These are phyloP conservation scores for Ceratocystis alfenasii DNA, from an alignment of 2,329 filamentous ascomycete genomes.

Conservation along the genomic window DNA sequence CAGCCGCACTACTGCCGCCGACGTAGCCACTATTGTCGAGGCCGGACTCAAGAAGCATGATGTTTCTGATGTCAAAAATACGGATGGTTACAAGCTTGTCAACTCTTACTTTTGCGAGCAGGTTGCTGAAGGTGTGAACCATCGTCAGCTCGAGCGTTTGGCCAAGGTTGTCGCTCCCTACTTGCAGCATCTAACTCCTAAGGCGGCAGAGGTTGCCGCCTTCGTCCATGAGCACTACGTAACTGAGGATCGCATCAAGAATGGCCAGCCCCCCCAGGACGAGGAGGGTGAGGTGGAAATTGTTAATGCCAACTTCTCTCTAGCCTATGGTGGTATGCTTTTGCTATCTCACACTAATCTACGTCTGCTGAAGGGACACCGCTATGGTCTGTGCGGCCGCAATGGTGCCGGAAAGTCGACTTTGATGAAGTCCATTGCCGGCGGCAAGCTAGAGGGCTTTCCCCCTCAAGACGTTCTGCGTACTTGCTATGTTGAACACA, in stretches of 20 bases:
- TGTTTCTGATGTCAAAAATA: slow-evolving; percentile 48
- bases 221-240: slow-evolving; percentile 68
- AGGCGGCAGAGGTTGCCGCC: slow-evolving; percentile 52
- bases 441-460: slow-evolving; percentile 94
- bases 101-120: slow-evolving; percentile 69
- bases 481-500: slow-evolving; percentile 98
- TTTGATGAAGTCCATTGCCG: slow-evolving; percentile 90
- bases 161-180: slow-evolving; percentile 59
- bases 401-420: slow-evolving; percentile 99
- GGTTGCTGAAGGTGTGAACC: slow-evolving; percentile 79
- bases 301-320: slow-evolving; percentile 93
- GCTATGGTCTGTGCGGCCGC: slow-evolving; percentile 91
- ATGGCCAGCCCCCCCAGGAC: slow-evolving; percentile 70
- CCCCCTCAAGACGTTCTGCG: slow-evolving; percentile 82
- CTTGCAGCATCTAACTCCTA: slow-evolving; percentile 55
- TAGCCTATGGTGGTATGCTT: slow-evolving; percentile 96
- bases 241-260: slow-evolving; percentile 77
- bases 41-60: slow-evolving; percentile 60
- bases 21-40: slow-evolving; percentile 64
- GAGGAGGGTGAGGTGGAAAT: slow-evolving; percentile 91
- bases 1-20: slow-evolving; percentile 55
- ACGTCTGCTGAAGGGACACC: slow-evolving; percentile 85
- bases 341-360: slow-evolving; percentile 92
- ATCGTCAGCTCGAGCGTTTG: slow-evolving; percentile 65
- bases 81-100: slow-evolving; percentile 40